phyloP scores from a whole-genome alignment of 2,329 filamentous ascomycete species.

The Penicillium sp. region DNA sequence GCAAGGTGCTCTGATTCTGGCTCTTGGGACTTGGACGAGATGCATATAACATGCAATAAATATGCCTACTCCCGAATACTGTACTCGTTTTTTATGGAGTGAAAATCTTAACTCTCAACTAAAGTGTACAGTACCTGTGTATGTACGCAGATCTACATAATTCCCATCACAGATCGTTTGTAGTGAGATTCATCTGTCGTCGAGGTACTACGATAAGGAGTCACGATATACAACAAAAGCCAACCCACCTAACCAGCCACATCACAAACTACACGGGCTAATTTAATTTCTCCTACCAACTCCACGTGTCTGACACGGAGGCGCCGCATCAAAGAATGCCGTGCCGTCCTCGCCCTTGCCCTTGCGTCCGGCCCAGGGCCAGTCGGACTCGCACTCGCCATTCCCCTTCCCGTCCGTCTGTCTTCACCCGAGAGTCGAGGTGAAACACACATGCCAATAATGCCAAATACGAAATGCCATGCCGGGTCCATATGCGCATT shows the following conservation, averaged over 20 bases:
- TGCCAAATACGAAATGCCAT: neutral
- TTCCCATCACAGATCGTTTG: no score
- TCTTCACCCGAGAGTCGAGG: neutral
- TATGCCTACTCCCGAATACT: neutral
- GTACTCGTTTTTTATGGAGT: neutral
- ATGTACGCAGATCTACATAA: no score
- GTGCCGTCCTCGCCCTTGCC: conserved; percentile 15
- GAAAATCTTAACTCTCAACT: no score
- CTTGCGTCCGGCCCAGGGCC: no score
- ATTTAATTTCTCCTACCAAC: neutral
- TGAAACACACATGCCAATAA: neutral
- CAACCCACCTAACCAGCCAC: neutral
- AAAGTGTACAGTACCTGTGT: no score
- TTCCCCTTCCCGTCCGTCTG: neutral
- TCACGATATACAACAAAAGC: neutral
- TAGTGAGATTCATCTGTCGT: no score
- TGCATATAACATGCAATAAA: conserved; percentile 1
- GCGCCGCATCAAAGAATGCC: conserved; percentile 13
- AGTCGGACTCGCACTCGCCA: neutral
- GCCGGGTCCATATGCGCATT: conserved; percentile 3
- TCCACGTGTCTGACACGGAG: conserved; percentile 31
- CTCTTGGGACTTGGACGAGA: neutral
- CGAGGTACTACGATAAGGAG: no score
- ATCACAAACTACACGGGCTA: neutral
- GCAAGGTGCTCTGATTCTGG: neutral